Evolutionary conservation across 306 rosid species (phyloP), one percentile per base, ranked within the genome.

Genomic region (Crotalaria pallida): DNA sequence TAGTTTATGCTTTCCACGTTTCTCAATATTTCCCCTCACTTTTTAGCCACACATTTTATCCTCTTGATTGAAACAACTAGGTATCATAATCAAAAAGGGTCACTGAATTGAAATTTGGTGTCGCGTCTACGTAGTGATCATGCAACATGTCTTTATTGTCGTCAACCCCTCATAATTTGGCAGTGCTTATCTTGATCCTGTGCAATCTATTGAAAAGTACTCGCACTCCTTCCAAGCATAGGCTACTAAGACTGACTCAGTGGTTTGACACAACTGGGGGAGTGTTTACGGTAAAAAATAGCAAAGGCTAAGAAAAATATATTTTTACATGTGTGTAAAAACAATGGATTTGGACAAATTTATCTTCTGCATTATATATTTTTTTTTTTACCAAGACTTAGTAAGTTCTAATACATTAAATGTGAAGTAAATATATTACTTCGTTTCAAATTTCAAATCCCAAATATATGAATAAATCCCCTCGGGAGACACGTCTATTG

Each of bases 11-110:
- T 60, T 38, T 65, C 74, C 78, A 72, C 82, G 78, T 73, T 66
- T 40, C 45, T 58, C 2, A 51, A 29, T 41, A 65, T 10, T 65
- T 57, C 2, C 26, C 9, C 8, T 56, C 17, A n/a, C 17, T 72
- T 73, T 41, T 58, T 47, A 73, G 72, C 79, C 83, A 73, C 83
- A 67, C 2, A 55, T 78, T 72, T 10, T 58, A 15, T 7, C 53
- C 61, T 70, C 50, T 61, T 38, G 18, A 34, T 10, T 18, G 29
- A 61, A 61, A 24, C 23, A 18, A 3, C 33, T 45, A n/a, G 10
- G 11, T 65, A 76, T 76, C 71, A 77, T 40, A 22, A 65, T 72
- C 74, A 47, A 26, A 26, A 57, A 65, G 43, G 24, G 77, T 78
- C 82, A 40, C 29, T 72, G 65, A 55, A 77, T 40, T 72, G 65